Evolutionary conservation across 1,284 basidiomycete species (phyloP), one percentile per base, ranked within the genome.

Genomic region (Hymenochaete sp.): DNA sequence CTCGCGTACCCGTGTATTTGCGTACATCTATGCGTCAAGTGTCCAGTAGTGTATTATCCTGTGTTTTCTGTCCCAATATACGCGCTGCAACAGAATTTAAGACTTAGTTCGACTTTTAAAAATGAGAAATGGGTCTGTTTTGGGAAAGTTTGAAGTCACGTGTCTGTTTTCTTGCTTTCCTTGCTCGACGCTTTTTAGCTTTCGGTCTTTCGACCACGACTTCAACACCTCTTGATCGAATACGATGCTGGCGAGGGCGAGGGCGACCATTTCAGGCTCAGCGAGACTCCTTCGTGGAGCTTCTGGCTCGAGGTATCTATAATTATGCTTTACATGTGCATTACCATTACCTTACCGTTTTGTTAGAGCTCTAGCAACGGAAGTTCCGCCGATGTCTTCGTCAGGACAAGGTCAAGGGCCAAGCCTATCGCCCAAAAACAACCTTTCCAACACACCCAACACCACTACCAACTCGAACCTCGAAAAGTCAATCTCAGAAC

Each of bases 181-280:
- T 31, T 31, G 9, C 28, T 31, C 28, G 9, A 10, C 14, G 28
- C 28, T 31, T 31, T 31, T 31, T 9, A 10, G 28, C 14, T 31
- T 31, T 31, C 28, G 28, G 28, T 31, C 28, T 31, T 14, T 31
- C 10, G n/a, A n/a, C n/a, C n/a, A n/a, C n/a, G n/a, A n/a, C n/a
- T n/a, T n/a, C n/a, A n/a, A n/a, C n/a, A n/a, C 26, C 32, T 32
- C 25, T 28, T 16, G 24, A 2, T 11, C 11, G 18, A 10, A 13
- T 11, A 47, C n/a, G n/a, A 47, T 47, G 45, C 39, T 47, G 11
- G 40, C 32, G 21, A 36, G 33, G 27, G 33, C 27, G 11, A 47
- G 26, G 8, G 16, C 40, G 14, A 19, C 39, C 24, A 5, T 42
- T 37, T 31, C 26, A 28, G 18, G n/a, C 14, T 22, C 39, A 13